Conservation (phyloP, 805 yeast species). For the Saturnispora besseyi region DNA sequence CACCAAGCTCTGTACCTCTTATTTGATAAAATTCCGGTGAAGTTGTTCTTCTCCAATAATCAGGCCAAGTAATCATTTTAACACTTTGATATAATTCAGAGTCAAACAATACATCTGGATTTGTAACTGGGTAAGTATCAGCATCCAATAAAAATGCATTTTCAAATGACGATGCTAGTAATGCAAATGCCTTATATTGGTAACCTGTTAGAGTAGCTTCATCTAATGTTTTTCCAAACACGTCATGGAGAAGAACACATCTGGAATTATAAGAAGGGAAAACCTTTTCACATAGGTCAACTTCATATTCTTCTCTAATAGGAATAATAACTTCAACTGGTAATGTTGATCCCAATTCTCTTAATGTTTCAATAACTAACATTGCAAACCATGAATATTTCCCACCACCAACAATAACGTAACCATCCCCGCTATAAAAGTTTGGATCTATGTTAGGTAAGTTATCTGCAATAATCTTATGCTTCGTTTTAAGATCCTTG, state of each 20-base stretch:
- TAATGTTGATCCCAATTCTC: constrained; percentile 34
- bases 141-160: constrained; percentile 38
- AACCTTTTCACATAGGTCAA: constrained; percentile 26
- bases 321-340: constrained; percentile 26
- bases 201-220: constrained; percentile 26
- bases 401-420: constrained; percentile 38
- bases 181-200: constrained; percentile 34
- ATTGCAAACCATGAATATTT: constrained; percentile 34
- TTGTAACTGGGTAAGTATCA: constrained; percentile 37
- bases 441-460: constrained; percentile 34
- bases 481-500: constrained; percentile 37
- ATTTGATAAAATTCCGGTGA: constrained; percentile 51
- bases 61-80: constrained; percentile 63
- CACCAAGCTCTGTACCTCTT: constrained; percentile 33
- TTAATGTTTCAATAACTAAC: constrained; percentile 31
- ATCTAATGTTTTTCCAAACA: constrained; percentile 25
- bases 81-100: constrained; percentile 34
- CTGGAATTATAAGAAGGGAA: constrained; percentile 34
- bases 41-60: constrained; percentile 62
- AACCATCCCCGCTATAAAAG: constrained; percentile 24
- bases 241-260: constrained; percentile 33
- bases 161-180: constrained; percentile 42
- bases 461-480: constrained; percentile 33
- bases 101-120: constrained; percentile 42
- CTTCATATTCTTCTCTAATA: constrained; percentile 13